Conservation (phyloP, 2,329 filamentous ascomycete species). For the Metarhizium robertsii region DNA sequence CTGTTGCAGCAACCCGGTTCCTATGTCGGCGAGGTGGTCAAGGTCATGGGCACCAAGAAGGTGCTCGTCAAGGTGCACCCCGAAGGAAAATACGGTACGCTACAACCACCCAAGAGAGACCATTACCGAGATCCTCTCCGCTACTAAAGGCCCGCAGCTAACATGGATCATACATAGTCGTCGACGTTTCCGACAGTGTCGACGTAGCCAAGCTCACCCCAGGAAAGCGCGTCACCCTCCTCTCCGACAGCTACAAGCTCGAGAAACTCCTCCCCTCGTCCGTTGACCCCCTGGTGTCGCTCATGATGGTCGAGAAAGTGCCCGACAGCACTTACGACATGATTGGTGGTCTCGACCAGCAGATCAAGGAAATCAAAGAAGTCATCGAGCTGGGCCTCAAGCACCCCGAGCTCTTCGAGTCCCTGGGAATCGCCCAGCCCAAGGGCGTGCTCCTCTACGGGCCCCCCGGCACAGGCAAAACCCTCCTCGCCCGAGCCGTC, state of each 20-base stretch:
- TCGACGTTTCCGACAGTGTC: conserved; percentile 89
- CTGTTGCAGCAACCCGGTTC: conserved; percentile 94
- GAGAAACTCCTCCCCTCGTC: conserved; percentile 98
- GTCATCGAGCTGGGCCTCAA: conserved; percentile 98
- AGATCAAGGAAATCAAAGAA: conserved; percentile 99
- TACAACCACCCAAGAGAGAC: neutral
- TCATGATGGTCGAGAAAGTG: conserved; percentile 99
- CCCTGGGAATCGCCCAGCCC: conserved; percentile 94
- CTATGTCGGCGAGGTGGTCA: conserved; percentile 98
- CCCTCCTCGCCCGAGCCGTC: conserved; percentile 85
- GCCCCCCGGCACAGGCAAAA: conserved; percentile 95
- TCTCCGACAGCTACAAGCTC: conserved; percentile 97
- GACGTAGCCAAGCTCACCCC: conserved; percentile 93
- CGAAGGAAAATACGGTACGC: conserved; percentile 94
- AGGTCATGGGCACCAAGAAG: conserved; percentile 99
- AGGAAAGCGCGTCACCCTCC: conserved; percentile 91
- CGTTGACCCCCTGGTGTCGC: conserved; percentile 93
- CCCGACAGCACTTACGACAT: conserved; percentile 99
- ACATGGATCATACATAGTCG: conserved; percentile 47
- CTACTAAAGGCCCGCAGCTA: neutral
- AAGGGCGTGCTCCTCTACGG: conserved; percentile 97
- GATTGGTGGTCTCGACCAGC: conserved; percentile 97
- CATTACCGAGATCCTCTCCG: too few relatives aligned
- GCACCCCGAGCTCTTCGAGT: conserved; percentile 97
- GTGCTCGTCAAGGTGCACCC: conserved; percentile 98